Conservation (phyloP, 805 yeast species). For the Blastobotrys parvus region DNA sequence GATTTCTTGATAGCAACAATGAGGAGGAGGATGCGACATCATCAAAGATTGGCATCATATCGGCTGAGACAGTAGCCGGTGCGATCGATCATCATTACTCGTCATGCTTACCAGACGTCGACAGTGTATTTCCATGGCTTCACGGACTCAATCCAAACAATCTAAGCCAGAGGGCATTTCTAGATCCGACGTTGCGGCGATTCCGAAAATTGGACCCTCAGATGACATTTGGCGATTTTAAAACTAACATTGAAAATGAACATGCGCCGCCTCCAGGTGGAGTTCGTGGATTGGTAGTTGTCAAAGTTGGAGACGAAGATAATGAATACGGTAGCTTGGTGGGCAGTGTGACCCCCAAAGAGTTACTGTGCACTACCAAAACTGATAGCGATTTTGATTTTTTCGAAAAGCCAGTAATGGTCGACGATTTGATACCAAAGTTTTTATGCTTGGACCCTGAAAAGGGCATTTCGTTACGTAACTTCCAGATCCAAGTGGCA, state of each 20-base stretch:
- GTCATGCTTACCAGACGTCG: slow-evolving; percentile 51
- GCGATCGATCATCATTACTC: slow-evolving; percentile 24
- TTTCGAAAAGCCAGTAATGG: neutral
- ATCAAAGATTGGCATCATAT: slow-evolving; percentile 9
- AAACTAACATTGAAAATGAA: no score
- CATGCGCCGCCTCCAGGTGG: slow-evolving; percentile 15
- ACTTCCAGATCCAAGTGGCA: slow-evolving; percentile 80
- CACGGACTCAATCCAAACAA: slow-evolving; percentile 64
- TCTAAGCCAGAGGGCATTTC: slow-evolving; percentile 43
- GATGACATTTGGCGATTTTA: no score
- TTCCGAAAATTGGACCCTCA: no score
- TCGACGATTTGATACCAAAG: slow-evolving; percentile 34
- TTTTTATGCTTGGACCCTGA: slow-evolving; percentile 59
- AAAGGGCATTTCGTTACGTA: slow-evolving; percentile 67
- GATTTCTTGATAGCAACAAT: no score
- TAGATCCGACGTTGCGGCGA: slow-evolving; percentile 23
- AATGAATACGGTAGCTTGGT: slow-evolving; percentile 17
- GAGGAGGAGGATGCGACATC: neutral
- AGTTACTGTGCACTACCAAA: slow-evolving; percentile 11
- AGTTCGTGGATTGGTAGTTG: slow-evolving; percentile 21
- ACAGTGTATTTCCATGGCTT: slow-evolving; percentile 78
- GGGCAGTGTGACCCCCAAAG: slow-evolving; percentile 20
- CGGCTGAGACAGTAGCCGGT: slow-evolving; percentile 10
- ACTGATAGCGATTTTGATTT: neutral
- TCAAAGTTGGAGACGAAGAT: slow-evolving; percentile 20